These are phyloP conservation scores for Diophrys appendiculata DNA, from an alignment of 73 alveolate genomes.

Conservation along the genomic window DNA sequence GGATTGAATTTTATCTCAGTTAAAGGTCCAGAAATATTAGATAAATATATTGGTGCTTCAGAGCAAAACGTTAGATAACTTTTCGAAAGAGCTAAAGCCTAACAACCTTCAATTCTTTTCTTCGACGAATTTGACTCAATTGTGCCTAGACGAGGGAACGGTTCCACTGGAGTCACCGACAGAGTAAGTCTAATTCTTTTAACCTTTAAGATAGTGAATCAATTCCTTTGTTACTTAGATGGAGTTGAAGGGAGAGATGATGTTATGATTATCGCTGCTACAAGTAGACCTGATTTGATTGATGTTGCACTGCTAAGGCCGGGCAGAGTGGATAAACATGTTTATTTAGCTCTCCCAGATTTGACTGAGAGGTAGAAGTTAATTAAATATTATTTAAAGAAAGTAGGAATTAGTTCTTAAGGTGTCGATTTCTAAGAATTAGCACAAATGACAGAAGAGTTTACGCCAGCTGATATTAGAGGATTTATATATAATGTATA, in stretches of 20 bases:
- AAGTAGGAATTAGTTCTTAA: slow-evolving; percentile 38
- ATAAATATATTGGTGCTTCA: slow-evolving; percentile 87
- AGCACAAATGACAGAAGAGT: slow-evolving; percentile 63
- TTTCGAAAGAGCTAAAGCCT: slow-evolving; percentile 78
- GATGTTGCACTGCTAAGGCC: slow-evolving; percentile 91
- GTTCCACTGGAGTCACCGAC: slow-evolving; percentile 81
- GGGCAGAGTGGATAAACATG: slow-evolving; percentile 87
- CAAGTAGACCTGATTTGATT: slow-evolving; percentile 88
- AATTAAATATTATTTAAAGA: neutral
- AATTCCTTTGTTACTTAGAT: slow-evolving; percentile 81
- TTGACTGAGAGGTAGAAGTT: slow-evolving; percentile 39
- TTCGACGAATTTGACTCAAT: slow-evolving; percentile 90
- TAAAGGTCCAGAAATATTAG: slow-evolving; percentile 89
- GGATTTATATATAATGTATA: slow-evolving; percentile 61
- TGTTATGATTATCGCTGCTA: slow-evolving; percentile 81
- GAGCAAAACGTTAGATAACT: slow-evolving; percentile 86
- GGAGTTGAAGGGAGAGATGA: slow-evolving; percentile 84
- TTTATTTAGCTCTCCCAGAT: slow-evolving; percentile 77
- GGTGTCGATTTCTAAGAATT: too few relatives aligned
- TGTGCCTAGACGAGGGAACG: slow-evolving; percentile 83
- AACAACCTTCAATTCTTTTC: slow-evolving; percentile 79
- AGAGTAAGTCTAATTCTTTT: slow-evolving; percentile 20
- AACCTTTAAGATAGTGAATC: slow-evolving; percentile 49
- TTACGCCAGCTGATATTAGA: slow-evolving; percentile 73
- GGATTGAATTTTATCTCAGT: slow-evolving; percentile 74